A percentile compares a stretch with the other conserved stretches of the same genome.
These are phyloP conservation scores for Yamadazyma triangularis DNA, from an alignment of 1,139 yeast genomes.

Conservation along the genomic window DNA sequence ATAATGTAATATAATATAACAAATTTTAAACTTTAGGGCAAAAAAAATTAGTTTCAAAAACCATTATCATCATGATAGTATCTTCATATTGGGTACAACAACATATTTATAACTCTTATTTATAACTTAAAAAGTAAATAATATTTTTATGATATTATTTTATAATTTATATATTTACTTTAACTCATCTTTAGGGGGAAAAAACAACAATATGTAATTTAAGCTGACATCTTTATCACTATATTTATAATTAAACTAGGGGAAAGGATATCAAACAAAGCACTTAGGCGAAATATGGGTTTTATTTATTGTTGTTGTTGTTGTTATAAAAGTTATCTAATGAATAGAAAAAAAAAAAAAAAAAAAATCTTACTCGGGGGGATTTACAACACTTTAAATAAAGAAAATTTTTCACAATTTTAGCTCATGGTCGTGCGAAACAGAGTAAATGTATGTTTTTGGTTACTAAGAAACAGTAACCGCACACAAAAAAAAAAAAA, in stretches of 20 bases:
- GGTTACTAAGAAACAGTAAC: too few species aligned
- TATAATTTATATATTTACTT: too few species aligned
- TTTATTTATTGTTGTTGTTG: too few species aligned
- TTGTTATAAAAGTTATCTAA: constrained; percentile 9
- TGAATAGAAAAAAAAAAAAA: constrained; percentile 3
- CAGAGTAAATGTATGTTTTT: too few species aligned
- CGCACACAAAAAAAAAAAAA: too few species aligned
- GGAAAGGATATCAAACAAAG: not conserved
- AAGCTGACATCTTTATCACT: not conserved
- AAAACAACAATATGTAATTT: not conserved
- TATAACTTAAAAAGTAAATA: not conserved
- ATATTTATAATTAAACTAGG: not conserved
- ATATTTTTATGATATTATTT: too few species aligned
- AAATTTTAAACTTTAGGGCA: not conserved
- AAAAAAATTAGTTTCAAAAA: not conserved
- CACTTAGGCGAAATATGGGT: not conserved
- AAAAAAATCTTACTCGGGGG: constrained; percentile 8
- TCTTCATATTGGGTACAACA: not conserved
- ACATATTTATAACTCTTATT: not conserved
- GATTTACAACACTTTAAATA: constrained; percentile 4
- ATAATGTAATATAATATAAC: constrained; percentile 3
- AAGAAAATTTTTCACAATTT: constrained; percentile 1
- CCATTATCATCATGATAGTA: not conserved
- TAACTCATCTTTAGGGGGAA: not conserved
- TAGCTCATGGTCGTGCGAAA: constrained; percentile 2